phyloP scores from a whole-genome alignment of 2,329 filamentous ascomycete genomes.

The Diaporthe citri region DNA sequence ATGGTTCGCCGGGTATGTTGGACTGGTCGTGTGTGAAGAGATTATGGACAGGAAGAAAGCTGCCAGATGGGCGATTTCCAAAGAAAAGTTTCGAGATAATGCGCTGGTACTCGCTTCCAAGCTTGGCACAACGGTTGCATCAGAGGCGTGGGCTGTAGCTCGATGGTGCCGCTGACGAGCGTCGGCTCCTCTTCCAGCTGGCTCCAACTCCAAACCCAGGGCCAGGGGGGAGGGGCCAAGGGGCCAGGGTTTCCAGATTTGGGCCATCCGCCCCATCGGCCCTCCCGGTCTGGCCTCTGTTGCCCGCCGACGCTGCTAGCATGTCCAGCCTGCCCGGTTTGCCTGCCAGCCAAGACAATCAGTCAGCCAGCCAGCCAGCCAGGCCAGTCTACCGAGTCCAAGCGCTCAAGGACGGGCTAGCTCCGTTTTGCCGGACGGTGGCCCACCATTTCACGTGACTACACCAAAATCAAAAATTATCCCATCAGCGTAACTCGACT shows the following conservation, averaged over 20 bases:
- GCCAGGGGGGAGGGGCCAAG: conserved; percentile 17
- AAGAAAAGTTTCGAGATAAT: conserved; percentile 35
- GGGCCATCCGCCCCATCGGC: conserved; percentile 24
- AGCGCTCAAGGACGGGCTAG: not conserved
- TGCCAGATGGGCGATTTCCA: conserved; percentile 27
- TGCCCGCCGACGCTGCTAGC: not conserved
- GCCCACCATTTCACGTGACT: conserved; percentile 24
- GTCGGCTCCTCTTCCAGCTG: conserved; percentile 31
- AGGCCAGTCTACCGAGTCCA: not conserved
- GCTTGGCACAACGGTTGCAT: conserved; percentile 39
- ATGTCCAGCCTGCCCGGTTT: not conserved
- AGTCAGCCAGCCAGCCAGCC: not conserved
- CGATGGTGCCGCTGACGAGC: conserved; percentile 14
- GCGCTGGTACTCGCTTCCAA: conserved; percentile 31
- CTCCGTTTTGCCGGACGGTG: not conserved
- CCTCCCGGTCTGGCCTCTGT: not conserved
- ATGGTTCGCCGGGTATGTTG: not conserved
- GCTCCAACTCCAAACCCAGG: conserved; percentile 24
- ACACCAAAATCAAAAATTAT: conserved; percentile 28
- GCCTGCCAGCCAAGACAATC: not conserved
- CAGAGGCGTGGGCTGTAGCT: conserved; percentile 36
- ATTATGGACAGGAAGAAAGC: not conserved
- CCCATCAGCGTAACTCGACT: conserved; percentile 3
- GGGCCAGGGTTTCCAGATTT: conserved; percentile 31
- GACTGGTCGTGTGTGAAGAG: conserved; percentile 12